Evolutionary conservation across 2,329 filamentous ascomycete species (phyloP).

Genomic region (Epichloe brachyelytri): DNA sequence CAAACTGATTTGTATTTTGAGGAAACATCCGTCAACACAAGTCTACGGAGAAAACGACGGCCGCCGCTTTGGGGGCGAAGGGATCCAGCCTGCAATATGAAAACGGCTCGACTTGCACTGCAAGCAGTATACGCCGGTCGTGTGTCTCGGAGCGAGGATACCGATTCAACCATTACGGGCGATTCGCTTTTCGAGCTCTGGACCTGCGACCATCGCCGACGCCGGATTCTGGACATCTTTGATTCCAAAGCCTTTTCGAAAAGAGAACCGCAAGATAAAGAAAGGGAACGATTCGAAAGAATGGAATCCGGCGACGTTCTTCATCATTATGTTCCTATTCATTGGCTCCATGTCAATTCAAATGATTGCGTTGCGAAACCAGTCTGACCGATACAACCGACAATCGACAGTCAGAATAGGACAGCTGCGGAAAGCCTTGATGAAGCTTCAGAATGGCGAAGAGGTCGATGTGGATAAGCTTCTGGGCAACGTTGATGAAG

Average conservation of each 20-base stretch:
- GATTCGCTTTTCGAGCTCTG: conserved; percentile 23
- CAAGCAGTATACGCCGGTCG: background rate
- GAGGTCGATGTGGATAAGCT: conserved; percentile 74
- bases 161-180: background rate
- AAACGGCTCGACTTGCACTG: conserved; percentile 2
- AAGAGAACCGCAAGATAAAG: conserved; percentile 22
- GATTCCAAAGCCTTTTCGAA: conserved; percentile 53
- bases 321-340: conserved; percentile 67
- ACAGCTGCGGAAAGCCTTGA: conserved; percentile 61
- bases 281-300: conserved; percentile 39
- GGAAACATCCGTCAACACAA: background rate
- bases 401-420: conserved; percentile 69
- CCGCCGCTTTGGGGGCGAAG: background rate
- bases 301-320: conserved; percentile 75
- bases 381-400: conserved; percentile 58
- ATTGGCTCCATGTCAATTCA: conserved; percentile 96
- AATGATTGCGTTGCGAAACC: conserved; percentile 68
- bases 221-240: conserved; percentile 56
- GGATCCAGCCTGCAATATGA: conserved; percentile 5
- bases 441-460: conserved; percentile 56
- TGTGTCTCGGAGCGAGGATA: background rate
- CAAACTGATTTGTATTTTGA: background rate
- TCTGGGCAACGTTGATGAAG: conserved; percentile 61
- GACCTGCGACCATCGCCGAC: conserved; percentile 38
- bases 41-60: background rate